Evolutionary conservation across 2,329 filamentous ascomycete species (phyloP).

Genomic region (Cladosporium sp.): DNA sequence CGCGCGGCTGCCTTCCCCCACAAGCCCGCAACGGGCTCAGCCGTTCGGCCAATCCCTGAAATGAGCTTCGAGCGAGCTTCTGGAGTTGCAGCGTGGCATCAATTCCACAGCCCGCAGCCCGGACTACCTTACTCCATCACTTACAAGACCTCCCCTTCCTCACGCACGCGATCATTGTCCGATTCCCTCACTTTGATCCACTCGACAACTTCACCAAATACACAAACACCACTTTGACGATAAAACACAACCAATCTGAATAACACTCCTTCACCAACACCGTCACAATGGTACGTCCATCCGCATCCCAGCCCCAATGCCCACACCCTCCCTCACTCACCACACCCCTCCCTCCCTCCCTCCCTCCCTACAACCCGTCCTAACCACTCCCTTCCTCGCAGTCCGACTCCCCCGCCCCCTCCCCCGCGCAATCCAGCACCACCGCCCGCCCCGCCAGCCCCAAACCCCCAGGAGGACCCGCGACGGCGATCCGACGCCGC

Average conservation of each 20-base stretch:
- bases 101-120: no score
- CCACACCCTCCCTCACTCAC: neutral
- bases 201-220: neutral
- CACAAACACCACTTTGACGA: no score
- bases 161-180: neutral
- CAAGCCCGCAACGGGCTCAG: no score
- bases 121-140: no score
- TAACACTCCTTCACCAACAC: neutral
- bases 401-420: constrained; percentile 7
- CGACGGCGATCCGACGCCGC: constrained; percentile 90
- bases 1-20: no score
- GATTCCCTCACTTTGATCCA: neutral
- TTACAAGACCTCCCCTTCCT: no score
- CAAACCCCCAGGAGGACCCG: constrained; percentile 85
- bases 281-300: constrained; percentile 12
- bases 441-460: constrained; percentile 79
- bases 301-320: neutral
- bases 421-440: constrained; percentile 33
- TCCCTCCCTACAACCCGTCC: neutral
- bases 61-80: no score
- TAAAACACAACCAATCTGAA: neutral
- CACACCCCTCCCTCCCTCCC: no score
- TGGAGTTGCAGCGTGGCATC: no score
- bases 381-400: neutral
- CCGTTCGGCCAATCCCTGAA: no score